Conservation (phyloP, 1,139 yeast genomes). For the Geotrichum cucujoidarum region DNA sequence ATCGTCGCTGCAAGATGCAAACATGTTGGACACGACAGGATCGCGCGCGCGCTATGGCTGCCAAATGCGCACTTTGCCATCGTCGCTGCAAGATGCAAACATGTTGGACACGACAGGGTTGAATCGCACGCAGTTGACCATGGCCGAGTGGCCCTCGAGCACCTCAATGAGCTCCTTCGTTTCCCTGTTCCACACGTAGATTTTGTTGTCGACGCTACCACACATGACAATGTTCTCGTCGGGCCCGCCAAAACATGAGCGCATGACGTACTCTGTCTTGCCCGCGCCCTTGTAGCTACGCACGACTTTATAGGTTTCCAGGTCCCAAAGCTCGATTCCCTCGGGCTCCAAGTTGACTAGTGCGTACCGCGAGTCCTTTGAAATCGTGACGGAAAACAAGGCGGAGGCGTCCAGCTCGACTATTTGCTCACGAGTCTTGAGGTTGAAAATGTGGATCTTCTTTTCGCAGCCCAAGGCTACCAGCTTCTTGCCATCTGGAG, state of each 20-base stretch:
- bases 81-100: conserved; percentile 77
- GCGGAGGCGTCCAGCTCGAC: conserved; percentile 40
- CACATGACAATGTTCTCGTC: conserved; percentile 67
- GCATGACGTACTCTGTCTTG: conserved; percentile 50
- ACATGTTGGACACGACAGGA: background rate
- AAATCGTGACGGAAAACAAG: conserved; percentile 47
- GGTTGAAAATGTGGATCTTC: conserved; percentile 48
- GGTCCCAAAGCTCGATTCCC: conserved; percentile 77
- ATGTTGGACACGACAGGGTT: conserved; percentile 48
- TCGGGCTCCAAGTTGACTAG: conserved; percentile 69
- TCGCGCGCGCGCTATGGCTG: background rate
- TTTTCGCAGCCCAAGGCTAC: conserved; percentile 61
- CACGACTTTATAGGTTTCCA: conserved; percentile 45
- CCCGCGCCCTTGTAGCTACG: conserved; percentile 60
- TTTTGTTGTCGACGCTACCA: conserved; percentile 78
- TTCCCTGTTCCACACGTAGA: conserved; percentile 75
- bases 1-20: conserved; percentile 73
- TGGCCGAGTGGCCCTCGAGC: conserved; percentile 59
- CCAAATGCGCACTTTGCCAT: conserved; percentile 18
- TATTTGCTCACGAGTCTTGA: conserved; percentile 34
- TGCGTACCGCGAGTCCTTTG: conserved; percentile 45
- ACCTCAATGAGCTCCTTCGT: conserved; percentile 66
- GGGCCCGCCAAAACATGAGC: conserved; percentile 72
- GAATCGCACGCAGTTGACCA: conserved; percentile 72
- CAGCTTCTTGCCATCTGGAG: conserved; percentile 58